Evolutionary conservation across 257 asterid genomes (phyloP), one percentile per base, ranked within the genome.

Genomic region (Scutellaria barbata): DNA sequence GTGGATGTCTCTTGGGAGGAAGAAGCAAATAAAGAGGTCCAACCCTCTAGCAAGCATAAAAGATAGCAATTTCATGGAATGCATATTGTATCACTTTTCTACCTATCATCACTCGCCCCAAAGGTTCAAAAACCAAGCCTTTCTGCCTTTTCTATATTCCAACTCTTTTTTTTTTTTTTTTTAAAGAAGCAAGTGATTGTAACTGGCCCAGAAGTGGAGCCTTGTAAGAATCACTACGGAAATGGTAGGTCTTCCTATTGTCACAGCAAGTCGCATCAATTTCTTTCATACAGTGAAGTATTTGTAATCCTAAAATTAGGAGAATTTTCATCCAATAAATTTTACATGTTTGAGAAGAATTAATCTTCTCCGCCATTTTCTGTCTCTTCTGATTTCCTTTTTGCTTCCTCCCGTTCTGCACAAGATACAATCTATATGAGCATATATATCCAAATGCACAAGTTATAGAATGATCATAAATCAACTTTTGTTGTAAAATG

Each of bases 1-100:
- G 85, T 86, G 74, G 87, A 93, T 78, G 76, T 66, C 74, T 85
- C 88, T 2, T 90, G 98, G 97, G 85, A 81, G 54, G 88, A 82
- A 17, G 91, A 85, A 74, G 60, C 71, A 11, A 45, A 8, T 45
- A 45, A 45, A 10, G 11, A 45, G 51, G 51, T 3, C 3, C n/a
- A 45, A 11, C 51, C 53, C 13, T 61, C 22, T 16, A 40, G 20
- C 41, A 63, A 63, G 55, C 20, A 1, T 11, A 43, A 63, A 30
- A 54, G 25, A 4, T 37, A 60, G 42, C 18, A 41, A n/a, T 16
- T 18, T 12, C 54, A 43, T 39, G 0, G 35, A 30, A 30, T 30
- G 35, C 35, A 30, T 25, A 25, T 25, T 3, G 3, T 25, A 25
- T 25, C 30, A 25, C 30, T 25, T 3, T 3, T 25, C 1, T 3